A percentile compares a stretch with the other conserved stretches of the same genome.
Conservation (phyloP, 257 asterid genomes). For the Scutellaria barbata region DNA sequence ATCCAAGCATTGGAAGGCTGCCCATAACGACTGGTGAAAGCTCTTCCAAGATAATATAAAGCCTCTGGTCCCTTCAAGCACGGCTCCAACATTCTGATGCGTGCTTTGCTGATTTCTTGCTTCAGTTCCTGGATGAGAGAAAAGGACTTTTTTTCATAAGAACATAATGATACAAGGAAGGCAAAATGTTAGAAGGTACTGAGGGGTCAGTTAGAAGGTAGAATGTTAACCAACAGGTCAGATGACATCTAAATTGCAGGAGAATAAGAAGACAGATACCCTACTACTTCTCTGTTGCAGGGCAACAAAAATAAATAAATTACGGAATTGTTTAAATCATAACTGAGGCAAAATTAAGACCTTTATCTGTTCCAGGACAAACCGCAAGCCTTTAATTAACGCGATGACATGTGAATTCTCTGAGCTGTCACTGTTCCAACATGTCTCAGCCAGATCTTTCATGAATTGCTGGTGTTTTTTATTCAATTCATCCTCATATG, state of each 20-base stretch:
- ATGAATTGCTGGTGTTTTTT: constrained; percentile 57
- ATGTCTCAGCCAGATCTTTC: constrained; percentile 61
- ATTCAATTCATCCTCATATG: constrained; percentile 66
- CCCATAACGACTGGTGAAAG: constrained; percentile 73
- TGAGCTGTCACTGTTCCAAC: constrained; percentile 44
- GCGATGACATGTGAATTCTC: constrained; percentile 53
- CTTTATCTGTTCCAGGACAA: constrained; percentile 87
- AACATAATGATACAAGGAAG: neutral
- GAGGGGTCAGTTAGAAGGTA: too few species aligned
- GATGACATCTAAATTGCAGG: neutral
- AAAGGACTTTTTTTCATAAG: constrained; percentile 4
- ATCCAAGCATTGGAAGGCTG: constrained; percentile 62
- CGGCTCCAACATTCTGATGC: constrained; percentile 80
- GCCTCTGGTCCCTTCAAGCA: constrained; percentile 83
- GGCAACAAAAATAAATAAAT: too few species aligned
- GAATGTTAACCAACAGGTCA: too few species aligned
- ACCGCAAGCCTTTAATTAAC: constrained; percentile 80
- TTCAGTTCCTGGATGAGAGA: constrained; percentile 64
- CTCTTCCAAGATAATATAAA: constrained; percentile 67
- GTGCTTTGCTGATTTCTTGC: constrained; percentile 86
- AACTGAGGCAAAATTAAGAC: constrained; percentile 43
- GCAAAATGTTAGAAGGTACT: neutral
- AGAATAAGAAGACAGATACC: too few species aligned
- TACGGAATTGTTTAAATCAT: neutral
- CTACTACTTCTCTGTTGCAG: too few species aligned